Evolutionary conservation across 2,329 filamentous ascomycete genomes (phyloP).

Genomic region (Aspergillus sp.): DNA sequence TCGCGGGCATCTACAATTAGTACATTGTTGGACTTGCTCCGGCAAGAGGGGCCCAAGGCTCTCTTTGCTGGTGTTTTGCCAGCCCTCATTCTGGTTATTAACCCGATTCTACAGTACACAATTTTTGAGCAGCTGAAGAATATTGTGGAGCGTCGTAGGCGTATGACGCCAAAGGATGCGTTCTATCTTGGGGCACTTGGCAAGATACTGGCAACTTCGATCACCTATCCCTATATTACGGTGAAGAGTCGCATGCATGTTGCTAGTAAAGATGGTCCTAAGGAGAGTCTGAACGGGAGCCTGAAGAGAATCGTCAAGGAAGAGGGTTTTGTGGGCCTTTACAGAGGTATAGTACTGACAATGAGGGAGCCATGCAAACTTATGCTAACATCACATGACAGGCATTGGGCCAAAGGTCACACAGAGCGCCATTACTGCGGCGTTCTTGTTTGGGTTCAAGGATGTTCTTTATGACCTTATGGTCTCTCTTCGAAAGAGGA

Average conservation of each 20-base stretch:
- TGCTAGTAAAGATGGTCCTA: conserved; percentile 71
- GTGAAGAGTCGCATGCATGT: conserved; percentile 98
- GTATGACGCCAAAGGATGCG: conserved; percentile 80
- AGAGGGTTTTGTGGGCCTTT: conserved; percentile 89
- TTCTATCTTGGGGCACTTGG: conserved; percentile 91
- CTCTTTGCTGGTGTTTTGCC: conserved; percentile 92
- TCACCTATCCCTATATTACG: conserved; percentile 98
- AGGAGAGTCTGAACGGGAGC: conserved; percentile 76
- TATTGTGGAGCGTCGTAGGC: conserved; percentile 70
- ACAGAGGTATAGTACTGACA: conserved; percentile 68
- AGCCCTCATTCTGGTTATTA: conserved; percentile 90
- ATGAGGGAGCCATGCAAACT: neutral
- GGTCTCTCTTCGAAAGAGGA: conserved; percentile 36
- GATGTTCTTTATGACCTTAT: conserved; percentile 79
- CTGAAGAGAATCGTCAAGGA: conserved; percentile 79
- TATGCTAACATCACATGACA: conserved; percentile 41
- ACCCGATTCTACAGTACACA: conserved; percentile 97
- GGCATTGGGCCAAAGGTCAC: conserved; percentile 95
- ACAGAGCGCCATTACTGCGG: conserved; percentile 93
- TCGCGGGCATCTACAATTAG: conserved; percentile 69
- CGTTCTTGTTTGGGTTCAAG: conserved; percentile 97
- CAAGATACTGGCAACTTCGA: conserved; percentile 88
- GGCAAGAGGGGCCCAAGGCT: conserved; percentile 78
- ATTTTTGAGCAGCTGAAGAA: conserved; percentile 99
- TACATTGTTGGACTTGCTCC: conserved; percentile 77